A percentile compares a stretch with the other conserved stretches of the same genome.
Evolutionary conservation across 768 basidiomycete species (phyloP).

Genomic region (Suillus sp.): DNA sequence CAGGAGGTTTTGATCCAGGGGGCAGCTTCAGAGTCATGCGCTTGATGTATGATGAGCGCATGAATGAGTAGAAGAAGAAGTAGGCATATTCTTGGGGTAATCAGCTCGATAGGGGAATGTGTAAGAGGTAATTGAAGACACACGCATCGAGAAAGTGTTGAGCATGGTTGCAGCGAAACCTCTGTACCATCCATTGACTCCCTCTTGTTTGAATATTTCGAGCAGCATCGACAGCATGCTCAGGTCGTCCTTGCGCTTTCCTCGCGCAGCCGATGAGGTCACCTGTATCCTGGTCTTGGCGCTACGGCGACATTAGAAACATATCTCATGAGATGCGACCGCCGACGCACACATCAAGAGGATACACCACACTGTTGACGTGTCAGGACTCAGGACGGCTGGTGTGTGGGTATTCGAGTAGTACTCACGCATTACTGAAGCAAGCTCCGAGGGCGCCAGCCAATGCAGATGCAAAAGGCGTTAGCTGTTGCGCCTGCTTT

Average conservation of each 20-base stretch:
- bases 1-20: conserved; percentile 58
- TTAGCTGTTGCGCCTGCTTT: conserved; percentile 65
- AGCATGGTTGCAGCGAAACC: conserved; percentile 97
- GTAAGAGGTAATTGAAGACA: conserved; percentile 35
- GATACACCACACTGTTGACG: conserved; percentile 78
- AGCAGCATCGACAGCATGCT: conserved; percentile 68
- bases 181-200: conserved; percentile 79
- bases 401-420: conserved; percentile 3
- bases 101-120: neutral
- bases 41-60: conserved; percentile 80
- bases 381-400: conserved; percentile 19
- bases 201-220: conserved; percentile 78
- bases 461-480: conserved; percentile 86
- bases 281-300: conserved; percentile 97
- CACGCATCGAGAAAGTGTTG: conserved; percentile 97
- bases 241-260: conserved; percentile 48
- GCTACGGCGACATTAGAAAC: conserved; percentile 41
- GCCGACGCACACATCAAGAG: conserved; percentile 82
- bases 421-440: conserved; percentile 86
- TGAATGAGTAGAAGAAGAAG: conserved; percentile 98
- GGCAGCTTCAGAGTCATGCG: conserved; percentile 62
- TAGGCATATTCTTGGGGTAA: conserved; percentile 90
- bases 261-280: conserved; percentile 54
- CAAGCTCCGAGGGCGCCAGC: conserved; percentile 94
- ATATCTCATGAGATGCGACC: neutral